These are phyloP conservation scores for Fusarium acutatum DNA, from an alignment of 2,329 filamentous ascomycete species.

Conservation along the genomic window DNA sequence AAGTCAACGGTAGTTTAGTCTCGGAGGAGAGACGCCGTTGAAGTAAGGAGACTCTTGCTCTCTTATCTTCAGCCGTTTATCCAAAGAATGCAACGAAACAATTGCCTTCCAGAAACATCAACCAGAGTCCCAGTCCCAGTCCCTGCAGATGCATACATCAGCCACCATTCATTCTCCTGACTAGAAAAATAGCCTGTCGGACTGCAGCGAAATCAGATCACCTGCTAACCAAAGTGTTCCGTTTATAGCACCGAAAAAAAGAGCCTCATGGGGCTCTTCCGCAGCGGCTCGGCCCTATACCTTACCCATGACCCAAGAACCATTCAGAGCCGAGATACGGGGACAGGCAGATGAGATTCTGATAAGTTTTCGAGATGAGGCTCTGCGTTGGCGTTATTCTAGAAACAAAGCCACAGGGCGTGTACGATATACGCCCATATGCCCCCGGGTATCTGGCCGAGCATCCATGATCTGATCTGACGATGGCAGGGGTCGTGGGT, in stretches of 20 bases:
- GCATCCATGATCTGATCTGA: slow-evolving; percentile 31
- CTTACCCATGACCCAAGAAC: background rate
- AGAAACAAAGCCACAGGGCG: background rate
- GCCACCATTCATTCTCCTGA: background rate
- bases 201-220: slow-evolving; percentile 1
- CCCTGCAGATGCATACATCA: slow-evolving; percentile 5
- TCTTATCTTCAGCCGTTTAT: background rate
- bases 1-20: background rate
- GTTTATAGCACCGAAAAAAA: background rate
- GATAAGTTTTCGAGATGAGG: background rate
- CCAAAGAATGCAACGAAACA: background rate
- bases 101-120: background rate
- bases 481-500: background rate
- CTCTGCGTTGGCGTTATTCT: background rate
- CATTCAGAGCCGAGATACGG: background rate
- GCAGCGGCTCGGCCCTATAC: slow-evolving; percentile 17
- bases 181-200: background rate
- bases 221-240: background rate
- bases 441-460: slow-evolving; percentile 27
- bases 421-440: background rate
- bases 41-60: background rate
- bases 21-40: slow-evolving; percentile 3
- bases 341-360: background rate
- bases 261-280: slow-evolving; percentile 4
- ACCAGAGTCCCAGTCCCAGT: background rate